Evolutionary conservation across 2,329 filamentous ascomycete genomes (phyloP).

Genomic region (Botrytis pseudocinerea): DNA sequence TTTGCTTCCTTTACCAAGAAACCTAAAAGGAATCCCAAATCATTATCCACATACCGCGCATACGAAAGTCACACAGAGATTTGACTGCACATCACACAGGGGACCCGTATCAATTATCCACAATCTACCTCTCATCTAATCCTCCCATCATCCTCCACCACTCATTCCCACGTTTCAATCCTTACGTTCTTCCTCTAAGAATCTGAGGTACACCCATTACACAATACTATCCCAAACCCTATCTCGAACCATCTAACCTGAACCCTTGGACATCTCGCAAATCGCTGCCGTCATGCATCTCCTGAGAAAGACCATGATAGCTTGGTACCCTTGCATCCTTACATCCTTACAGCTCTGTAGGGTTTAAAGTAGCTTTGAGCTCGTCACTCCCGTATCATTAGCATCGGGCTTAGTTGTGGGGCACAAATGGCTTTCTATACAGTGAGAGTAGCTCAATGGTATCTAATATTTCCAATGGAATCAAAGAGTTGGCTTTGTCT

Average conservation of each 20-base stretch:
- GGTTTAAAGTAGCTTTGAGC: constrained; percentile 37
- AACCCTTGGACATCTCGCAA: constrained; percentile 19
- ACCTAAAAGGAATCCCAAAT: constrained; percentile 4
- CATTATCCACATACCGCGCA: constrained; percentile 8
- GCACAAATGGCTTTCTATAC: constrained; percentile 25
- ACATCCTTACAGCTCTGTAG: constrained; percentile 37
- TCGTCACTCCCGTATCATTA: constrained; percentile 32
- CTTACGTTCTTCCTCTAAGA: constrained; percentile 7
- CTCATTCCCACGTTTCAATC: constrained; percentile 2
- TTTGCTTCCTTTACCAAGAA: not conserved
- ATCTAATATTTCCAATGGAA: constrained; percentile 24
- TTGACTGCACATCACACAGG: constrained; percentile 16
- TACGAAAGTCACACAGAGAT: not conserved
- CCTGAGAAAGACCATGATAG: constrained; percentile 19
- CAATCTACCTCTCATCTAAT: constrained; percentile 15
- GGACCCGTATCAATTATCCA: constrained; percentile 13
- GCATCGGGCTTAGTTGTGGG: constrained; percentile 29
- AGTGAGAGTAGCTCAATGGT: constrained; percentile 23
- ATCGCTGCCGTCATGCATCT: constrained; percentile 31
- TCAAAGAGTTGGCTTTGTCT: constrained; percentile 23
- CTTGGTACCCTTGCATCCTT: constrained; percentile 9
- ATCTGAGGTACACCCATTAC: not conserved
- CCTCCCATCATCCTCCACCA: constrained; percentile 18
- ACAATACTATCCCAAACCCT: constrained; percentile 1
- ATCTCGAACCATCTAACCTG: constrained; percentile 3